A percentile compares a stretch with the other conserved stretches of the same genome.
These are phyloP conservation scores for Astragalus glycyphyllos DNA, from an alignment of 306 rosid species.

Conservation along the genomic window DNA sequence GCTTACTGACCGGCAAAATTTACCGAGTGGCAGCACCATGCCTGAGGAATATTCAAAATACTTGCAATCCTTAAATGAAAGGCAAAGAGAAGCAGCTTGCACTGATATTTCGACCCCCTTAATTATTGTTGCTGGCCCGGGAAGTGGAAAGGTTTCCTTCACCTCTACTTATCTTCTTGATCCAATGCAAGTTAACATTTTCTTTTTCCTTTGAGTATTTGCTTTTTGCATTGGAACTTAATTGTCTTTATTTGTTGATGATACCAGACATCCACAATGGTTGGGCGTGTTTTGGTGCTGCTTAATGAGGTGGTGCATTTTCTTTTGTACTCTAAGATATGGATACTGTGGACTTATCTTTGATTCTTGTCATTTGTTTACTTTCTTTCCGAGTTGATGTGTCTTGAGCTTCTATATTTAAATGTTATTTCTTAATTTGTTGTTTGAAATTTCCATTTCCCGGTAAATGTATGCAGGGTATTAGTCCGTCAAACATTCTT, in stretches of 20 bases:
- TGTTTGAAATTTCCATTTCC: slow-evolving; percentile 36
- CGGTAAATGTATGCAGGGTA: slow-evolving; percentile 58
- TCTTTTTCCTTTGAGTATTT: slow-evolving; percentile 15
- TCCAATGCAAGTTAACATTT: background rate
- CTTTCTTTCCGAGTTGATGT: slow-evolving; percentile 11
- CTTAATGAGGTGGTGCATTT: slow-evolving; percentile 73
- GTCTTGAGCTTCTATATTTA: slow-evolving; percentile 10
- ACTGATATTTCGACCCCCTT: slow-evolving; percentile 75
- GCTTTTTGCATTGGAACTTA: slow-evolving; percentile 44
- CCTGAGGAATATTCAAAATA: slow-evolving; percentile 75
- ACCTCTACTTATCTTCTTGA: slow-evolving; percentile 18
- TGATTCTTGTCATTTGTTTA: slow-evolving; percentile 29
- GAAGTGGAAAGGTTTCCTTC: slow-evolving; percentile 88
- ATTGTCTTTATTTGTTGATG: slow-evolving; percentile 34
- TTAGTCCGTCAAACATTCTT: slow-evolving; percentile 71
- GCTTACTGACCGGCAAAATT: slow-evolving; percentile 28
- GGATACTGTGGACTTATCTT: slow-evolving; percentile 10
- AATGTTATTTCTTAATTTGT: slow-evolving; percentile 28
- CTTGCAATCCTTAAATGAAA: slow-evolving; percentile 69
- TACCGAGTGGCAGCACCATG: slow-evolving; percentile 53
- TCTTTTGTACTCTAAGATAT: slow-evolving; percentile 24
- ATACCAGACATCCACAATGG: slow-evolving; percentile 94
- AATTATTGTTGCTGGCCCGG: slow-evolving; percentile 94
- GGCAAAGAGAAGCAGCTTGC: slow-evolving; percentile 92
- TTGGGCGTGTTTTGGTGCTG: slow-evolving; percentile 87